These are phyloP conservation scores for Fusarium nurragi DNA, from an alignment of 2,329 filamentous ascomycete species.

Conservation along the genomic window DNA sequence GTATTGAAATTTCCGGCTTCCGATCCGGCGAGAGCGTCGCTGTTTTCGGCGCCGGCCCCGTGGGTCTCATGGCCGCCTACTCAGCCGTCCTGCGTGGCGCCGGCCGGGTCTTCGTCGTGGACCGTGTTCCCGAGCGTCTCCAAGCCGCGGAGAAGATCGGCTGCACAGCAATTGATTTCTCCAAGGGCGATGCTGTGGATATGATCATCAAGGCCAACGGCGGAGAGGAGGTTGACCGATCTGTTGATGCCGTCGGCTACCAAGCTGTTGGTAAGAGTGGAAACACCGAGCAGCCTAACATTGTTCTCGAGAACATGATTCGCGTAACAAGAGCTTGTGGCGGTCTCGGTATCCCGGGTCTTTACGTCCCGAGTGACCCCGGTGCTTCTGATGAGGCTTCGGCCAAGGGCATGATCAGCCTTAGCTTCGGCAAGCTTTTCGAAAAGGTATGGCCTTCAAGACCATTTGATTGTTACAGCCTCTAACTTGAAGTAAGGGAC, in stretches of 20 bases:
- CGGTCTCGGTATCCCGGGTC: conserved; percentile 68
- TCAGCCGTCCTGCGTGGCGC: conserved; percentile 69
- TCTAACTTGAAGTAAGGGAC: conserved; percentile 56
- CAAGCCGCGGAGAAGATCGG: conserved; percentile 69
- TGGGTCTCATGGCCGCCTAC: conserved; percentile 74
- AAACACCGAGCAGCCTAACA: conserved; percentile 68
- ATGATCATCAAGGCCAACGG: conserved; percentile 68
- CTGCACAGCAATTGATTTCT: conserved; percentile 69
- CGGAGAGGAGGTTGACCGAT: conserved; percentile 71
- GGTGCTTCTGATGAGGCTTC: conserved; percentile 69
- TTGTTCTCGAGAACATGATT: conserved; percentile 72
- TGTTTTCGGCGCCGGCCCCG: conserved; percentile 71
- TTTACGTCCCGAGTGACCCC: conserved; percentile 63
- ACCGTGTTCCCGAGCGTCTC: conserved; percentile 68
- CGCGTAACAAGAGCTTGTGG: conserved; percentile 69
- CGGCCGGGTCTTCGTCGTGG: conserved; percentile 69
- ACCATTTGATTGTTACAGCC: neutral
- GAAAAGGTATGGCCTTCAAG: conserved; percentile 60
- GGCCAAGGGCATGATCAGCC: conserved; percentile 70
- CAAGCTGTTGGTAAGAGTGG: conserved; percentile 67
- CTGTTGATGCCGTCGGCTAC: conserved; percentile 73
- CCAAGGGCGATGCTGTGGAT: conserved; percentile 66
- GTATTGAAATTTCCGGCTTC: conserved; percentile 66
- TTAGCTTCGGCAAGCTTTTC: conserved; percentile 74
- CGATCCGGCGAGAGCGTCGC: conserved; percentile 69